A percentile compares a stretch with the other conserved stretches of the same genome.
Evolutionary conservation across 2,329 filamentous ascomycete genomes (phyloP).

Genomic region (Chaetomiaceae sp.): DNA sequence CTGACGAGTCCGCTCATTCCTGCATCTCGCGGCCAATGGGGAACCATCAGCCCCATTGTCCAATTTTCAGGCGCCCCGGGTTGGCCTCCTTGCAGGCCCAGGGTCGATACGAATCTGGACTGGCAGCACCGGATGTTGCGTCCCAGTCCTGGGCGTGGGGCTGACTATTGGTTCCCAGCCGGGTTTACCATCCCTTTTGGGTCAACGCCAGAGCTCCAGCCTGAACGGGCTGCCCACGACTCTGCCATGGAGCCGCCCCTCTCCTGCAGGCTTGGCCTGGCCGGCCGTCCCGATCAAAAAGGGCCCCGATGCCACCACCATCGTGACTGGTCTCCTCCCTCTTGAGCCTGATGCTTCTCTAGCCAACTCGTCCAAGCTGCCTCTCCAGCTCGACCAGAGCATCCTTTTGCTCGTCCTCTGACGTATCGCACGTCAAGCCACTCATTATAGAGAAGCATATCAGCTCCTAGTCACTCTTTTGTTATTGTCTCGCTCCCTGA

Average conservation of each 20-base stretch:
- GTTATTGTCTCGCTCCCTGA: constrained; percentile 24
- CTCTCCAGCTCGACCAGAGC: constrained; percentile 30
- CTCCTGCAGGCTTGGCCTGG: neutral
- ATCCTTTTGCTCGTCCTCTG: constrained; percentile 37
- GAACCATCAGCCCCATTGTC: neutral
- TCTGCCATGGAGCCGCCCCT: neutral
- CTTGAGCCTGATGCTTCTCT: constrained; percentile 17
- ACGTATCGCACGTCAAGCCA: constrained; percentile 43
- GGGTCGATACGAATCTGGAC: constrained; percentile 13
- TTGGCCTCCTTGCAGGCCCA: constrained; percentile 1
- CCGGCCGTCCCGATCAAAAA: constrained; percentile 9
- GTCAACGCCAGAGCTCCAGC: neutral
- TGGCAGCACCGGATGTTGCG: neutral
- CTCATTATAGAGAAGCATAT: constrained; percentile 16
- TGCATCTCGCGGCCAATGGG: constrained; percentile 11
- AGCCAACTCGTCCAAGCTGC: constrained; percentile 22
- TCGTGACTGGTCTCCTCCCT: constrained; percentile 3
- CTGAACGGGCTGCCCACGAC: neutral
- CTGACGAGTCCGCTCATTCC: neutral
- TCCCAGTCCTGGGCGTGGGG: neutral
- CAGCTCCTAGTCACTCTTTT: constrained; percentile 33
- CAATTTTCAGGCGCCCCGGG: constrained; percentile 1
- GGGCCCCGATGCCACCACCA: constrained; percentile 3
- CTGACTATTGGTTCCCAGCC: constrained; percentile 11
- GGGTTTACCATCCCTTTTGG: constrained; percentile 2